Conservation (phyloP, 2,329 filamentous ascomycete genomes). For the Trichothecium sympodiale region DNA sequence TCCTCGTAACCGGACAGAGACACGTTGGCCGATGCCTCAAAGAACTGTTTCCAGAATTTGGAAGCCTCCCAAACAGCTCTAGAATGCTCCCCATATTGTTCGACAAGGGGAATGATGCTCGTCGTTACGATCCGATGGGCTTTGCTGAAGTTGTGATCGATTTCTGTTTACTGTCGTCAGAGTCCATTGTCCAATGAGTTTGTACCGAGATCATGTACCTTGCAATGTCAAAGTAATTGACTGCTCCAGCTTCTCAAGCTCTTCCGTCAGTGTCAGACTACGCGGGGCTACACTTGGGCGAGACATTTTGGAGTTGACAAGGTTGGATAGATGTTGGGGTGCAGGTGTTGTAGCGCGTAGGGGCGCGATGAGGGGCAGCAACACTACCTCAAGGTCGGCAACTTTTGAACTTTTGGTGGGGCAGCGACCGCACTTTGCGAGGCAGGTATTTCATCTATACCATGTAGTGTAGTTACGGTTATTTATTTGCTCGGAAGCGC, state of each 20-base stretch:
- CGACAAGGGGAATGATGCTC: conserved; percentile 84
- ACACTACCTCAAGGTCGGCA: too few species aligned
- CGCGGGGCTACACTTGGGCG: conserved; percentile 35
- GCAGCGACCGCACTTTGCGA: too few species aligned
- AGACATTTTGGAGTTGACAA: conserved; percentile 28
- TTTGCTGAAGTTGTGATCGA: conserved; percentile 96
- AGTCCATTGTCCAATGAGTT: conserved; percentile 1
- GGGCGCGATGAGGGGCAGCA: conserved; percentile 22
- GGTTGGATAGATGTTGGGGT: background rate
- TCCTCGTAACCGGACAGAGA: conserved; percentile 93
- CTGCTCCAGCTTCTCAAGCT: conserved; percentile 91
- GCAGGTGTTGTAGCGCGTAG: conserved; percentile 9
- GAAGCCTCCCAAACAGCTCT: conserved; percentile 93
- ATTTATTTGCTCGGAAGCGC: too few species aligned
- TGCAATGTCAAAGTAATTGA: conserved; percentile 93
- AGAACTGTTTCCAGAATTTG: conserved; percentile 99
- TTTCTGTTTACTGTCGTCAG: conserved; percentile 52
- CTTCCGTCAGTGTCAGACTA: conserved; percentile 74
- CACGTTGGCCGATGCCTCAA: conserved; percentile 95
- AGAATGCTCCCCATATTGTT: conserved; percentile 91
- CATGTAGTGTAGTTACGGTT: too few species aligned
- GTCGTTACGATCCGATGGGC: conserved; percentile 93
- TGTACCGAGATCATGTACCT: conserved; percentile 37
- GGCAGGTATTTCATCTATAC: too few species aligned
- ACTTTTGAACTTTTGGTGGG: too few species aligned